Evolutionary conservation across 2,329 filamentous ascomycete species (phyloP).

Genomic region (Sarocladiaceae sp.): DNA sequence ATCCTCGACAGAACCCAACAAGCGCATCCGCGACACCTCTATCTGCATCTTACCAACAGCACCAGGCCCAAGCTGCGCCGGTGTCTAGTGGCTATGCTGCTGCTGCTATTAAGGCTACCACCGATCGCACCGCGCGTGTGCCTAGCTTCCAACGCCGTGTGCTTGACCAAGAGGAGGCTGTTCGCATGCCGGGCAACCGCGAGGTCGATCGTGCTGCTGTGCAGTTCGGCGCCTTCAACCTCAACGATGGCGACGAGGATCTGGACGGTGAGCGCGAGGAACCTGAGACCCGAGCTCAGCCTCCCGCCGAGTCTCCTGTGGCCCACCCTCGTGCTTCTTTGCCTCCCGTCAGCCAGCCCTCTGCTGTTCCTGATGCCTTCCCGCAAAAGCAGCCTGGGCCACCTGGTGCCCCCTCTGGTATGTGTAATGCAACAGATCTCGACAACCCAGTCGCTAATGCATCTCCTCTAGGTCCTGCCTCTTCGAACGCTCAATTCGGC

Average conservation of each 20-base stretch:
- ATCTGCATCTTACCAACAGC: slow-evolving; percentile 57
- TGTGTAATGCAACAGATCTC: slow-evolving; percentile 11
- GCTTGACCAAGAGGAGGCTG: slow-evolving; percentile 91
- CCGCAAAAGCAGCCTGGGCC: slow-evolving; percentile 43
- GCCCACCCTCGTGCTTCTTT: slow-evolving; percentile 79
- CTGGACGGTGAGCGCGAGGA: slow-evolving; percentile 94
- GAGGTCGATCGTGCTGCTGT: slow-evolving; percentile 89
- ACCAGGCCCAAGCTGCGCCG: slow-evolving; percentile 43
- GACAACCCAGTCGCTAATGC: neutral
- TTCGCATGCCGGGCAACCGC: slow-evolving; percentile 96
- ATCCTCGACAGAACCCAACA: slow-evolving; percentile 55
- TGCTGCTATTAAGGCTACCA: slow-evolving; percentile 73
- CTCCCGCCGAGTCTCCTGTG: slow-evolving; percentile 86
- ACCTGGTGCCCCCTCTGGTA: slow-evolving; percentile 34
- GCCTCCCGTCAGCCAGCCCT: slow-evolving; percentile 60
- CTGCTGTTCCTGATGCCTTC: slow-evolving; percentile 49
- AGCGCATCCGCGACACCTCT: slow-evolving; percentile 61
- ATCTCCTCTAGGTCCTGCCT: slow-evolving; percentile 20
- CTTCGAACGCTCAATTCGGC: slow-evolving; percentile 49
- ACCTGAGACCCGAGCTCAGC: slow-evolving; percentile 87
- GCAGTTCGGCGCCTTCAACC: slow-evolving; percentile 91
- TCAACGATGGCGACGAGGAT: slow-evolving; percentile 79
- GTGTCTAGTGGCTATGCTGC: slow-evolving; percentile 67
- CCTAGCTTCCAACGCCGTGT: slow-evolving; percentile 80
- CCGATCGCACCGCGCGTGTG: slow-evolving; percentile 57